Evolutionary conservation across 306 rosid species (phyloP).

Genomic region (Vicia faba): DNA sequence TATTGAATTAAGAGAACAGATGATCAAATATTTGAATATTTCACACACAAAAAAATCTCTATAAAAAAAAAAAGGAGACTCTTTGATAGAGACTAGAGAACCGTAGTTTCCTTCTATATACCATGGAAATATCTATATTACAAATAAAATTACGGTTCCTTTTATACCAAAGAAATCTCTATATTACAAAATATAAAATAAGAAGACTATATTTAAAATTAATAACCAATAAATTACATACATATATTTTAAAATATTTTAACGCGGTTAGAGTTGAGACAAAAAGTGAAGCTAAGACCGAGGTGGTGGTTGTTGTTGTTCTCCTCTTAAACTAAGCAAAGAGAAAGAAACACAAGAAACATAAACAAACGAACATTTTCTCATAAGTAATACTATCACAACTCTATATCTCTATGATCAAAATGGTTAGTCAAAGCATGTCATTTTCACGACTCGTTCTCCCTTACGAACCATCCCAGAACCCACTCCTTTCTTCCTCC

Average conservation of each 20-base stretch:
- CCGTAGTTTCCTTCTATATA: too few species aligned
- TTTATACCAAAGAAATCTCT: too few species aligned
- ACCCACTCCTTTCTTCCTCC: constrained; percentile 6
- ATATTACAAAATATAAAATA: too few species aligned
- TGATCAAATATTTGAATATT: too few species aligned
- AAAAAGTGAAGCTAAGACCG: constrained; percentile 17
- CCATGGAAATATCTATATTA: too few species aligned
- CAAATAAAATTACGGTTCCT: too few species aligned
- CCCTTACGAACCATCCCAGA: constrained; percentile 36
- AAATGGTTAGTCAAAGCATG: constrained; percentile 1
- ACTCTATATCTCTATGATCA: neutral
- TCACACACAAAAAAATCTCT: too few species aligned
- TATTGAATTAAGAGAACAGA: too few species aligned
- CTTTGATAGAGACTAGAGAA: too few species aligned
- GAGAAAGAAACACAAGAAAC: neutral
- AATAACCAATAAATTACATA: too few species aligned
- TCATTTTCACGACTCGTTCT: constrained; percentile 44
- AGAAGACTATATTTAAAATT: too few species aligned
- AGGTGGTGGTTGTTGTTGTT: constrained; percentile 2
- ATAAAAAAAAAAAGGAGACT: too few species aligned
- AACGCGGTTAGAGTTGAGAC: constrained; percentile 10
- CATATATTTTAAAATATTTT: neutral
- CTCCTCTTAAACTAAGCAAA: neutral
- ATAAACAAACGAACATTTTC: constrained; percentile 4
- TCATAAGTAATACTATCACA: neutral